phyloP scores from a whole-genome alignment of 768 basidiomycete genomes.

The Artomyces pyxidatus region DNA sequence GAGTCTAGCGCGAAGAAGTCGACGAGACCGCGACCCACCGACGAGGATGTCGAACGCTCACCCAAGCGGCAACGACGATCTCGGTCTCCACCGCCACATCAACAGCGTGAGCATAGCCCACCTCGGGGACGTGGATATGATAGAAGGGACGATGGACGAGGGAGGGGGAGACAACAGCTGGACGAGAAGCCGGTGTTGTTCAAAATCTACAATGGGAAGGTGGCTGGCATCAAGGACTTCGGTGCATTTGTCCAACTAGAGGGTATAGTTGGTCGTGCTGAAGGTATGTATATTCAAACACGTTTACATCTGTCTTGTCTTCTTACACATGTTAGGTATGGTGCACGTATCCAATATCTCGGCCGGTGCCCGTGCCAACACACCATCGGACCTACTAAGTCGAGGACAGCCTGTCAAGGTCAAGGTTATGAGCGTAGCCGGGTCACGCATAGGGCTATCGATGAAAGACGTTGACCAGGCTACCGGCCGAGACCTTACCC shows the following conservation, averaged over 20 bases:
- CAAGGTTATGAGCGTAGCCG: constrained; percentile 92
- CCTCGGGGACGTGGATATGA: constrained; percentile 44
- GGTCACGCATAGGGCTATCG: constrained; percentile 73
- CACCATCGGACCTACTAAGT: constrained; percentile 78
- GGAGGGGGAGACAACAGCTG: constrained; percentile 33
- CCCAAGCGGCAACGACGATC: constrained; percentile 57
- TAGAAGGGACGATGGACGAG: constrained; percentile 32
- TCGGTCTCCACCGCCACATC: constrained; percentile 38
- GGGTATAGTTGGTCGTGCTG: constrained; percentile 74
- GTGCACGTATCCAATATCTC: constrained; percentile 95
- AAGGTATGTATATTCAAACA: constrained; percentile 64
- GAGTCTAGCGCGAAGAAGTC: constrained; percentile 62
- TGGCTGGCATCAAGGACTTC: constrained; percentile 86
- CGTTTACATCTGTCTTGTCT: constrained; percentile 12
- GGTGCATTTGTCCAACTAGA: constrained; percentile 92
- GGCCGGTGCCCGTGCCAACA: constrained; percentile 74
- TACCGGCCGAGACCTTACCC: constrained; percentile 86
- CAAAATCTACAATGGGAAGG: constrained; percentile 90
- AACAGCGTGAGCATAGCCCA: constrained; percentile 52
- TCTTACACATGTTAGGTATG: constrained; percentile 54
- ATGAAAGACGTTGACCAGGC: constrained; percentile 98
- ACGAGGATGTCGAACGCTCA: constrained; percentile 23
- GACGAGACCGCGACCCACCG: constrained; percentile 30
- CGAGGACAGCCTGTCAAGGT: constrained; percentile 86
- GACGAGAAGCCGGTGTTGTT: constrained; percentile 85